Base-by-base conservation (phyloP, 2,329 filamentous ascomycete genomes). In the Pyricularia sp. region DNA sequence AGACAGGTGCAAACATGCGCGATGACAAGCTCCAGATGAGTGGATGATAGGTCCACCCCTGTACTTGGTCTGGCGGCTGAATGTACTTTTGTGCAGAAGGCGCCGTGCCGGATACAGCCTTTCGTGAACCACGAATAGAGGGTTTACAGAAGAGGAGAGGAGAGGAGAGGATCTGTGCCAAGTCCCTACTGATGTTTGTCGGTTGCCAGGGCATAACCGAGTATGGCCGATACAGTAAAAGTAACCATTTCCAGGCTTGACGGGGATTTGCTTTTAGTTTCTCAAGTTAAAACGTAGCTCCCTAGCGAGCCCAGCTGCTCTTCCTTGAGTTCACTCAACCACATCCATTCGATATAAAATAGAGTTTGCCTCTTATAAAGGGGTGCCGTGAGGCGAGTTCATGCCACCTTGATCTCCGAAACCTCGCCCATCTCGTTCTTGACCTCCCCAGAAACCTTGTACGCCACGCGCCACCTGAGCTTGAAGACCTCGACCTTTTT, bases 391-490 rank as follows among this genome's bases (percentile, higher is more conserved):
- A 57, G 24, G 24, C n/a, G 26, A 59, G 22, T 10, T 65, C 68
- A 94, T 70, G 85, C 84, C 71, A 97, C 83, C 57, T 87, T 88
- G 72, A 97, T 84, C 68, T 90, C 86, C 12, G 89, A 79, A 69
- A 97, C 88, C 77, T 93, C 90, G 5, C 93, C 93, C 78, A 88
- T 91, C 77, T 97, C 91, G 66, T 88, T 88, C 73, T 85, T 88
- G 67, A 81, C 73, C 72, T 87, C 84, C 2, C 77, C 81, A 3
- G 26, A 64, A 13, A 94, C 74, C 71, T 84, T 85, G 76, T 97
- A 97, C 5, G 88, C 85, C 30, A 90, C 86, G 70, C 91, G 90
- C 90, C 93, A 99, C 68, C 94, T 82, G 77, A 99, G 84, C 78
- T 96, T 96, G 67, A 96, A 87, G n/a, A 81, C 83, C 65, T 85